Evolutionary conservation across 345 rosid species (phyloP).

Genomic region (Pistacia integerrima): DNA sequence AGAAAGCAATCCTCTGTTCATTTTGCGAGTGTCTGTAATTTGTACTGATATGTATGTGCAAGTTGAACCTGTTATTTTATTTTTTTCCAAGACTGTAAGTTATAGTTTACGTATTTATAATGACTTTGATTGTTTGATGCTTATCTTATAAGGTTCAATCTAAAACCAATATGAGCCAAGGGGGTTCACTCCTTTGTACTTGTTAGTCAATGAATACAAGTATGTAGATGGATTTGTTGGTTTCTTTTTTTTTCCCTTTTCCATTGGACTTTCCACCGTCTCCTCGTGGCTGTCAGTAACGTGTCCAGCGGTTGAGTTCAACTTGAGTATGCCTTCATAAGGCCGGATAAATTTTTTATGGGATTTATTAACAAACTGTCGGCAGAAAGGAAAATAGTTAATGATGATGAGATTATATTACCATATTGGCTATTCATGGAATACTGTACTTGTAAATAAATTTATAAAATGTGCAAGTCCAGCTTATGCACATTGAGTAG

Average conservation of each 20-base stretch:
- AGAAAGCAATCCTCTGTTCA: not conserved
- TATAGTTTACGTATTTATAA: not conserved
- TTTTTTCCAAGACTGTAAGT: not conserved
- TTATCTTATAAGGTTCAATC: not conserved
- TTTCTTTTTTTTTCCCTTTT: too few relatives aligned
- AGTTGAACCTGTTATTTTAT: constrained; percentile 17
- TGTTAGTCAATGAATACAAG: not conserved
- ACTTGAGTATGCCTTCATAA: too few relatives aligned
- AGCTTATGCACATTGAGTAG: constrained; percentile 19
- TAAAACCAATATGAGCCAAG: not conserved
- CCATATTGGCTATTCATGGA: not conserved
- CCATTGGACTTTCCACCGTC: too few relatives aligned
- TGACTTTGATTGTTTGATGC: constrained; percentile 4
- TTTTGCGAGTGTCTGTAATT: constrained; percentile 13
- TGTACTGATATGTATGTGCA: not conserved
- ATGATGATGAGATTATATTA: not conserved
- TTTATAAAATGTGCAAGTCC: constrained; percentile 7
- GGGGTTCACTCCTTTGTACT: not conserved
- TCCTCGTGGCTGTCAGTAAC: not conserved
- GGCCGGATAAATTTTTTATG: too few relatives aligned
- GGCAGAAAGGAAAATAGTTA: not conserved
- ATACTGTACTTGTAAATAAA: not conserved
- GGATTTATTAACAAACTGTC: too few relatives aligned
- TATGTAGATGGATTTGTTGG: not conserved
- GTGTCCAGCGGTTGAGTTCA: too few relatives aligned